Evolutionary conservation across 2,329 filamentous ascomycete species (phyloP).

Genomic region (Cladorrhinum sp.): DNA sequence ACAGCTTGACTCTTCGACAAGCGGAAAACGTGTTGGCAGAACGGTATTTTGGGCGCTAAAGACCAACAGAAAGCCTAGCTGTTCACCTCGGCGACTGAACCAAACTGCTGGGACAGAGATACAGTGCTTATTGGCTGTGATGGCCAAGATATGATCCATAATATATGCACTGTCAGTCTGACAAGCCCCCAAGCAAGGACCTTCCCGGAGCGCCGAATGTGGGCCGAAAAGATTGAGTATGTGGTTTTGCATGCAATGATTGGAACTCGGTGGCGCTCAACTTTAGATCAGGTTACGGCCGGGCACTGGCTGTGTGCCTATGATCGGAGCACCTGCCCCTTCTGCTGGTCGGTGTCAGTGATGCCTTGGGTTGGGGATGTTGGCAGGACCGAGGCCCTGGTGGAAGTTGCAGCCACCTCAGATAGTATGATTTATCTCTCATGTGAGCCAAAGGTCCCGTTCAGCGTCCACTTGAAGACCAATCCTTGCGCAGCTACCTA

Average conservation of each 20-base stretch:
- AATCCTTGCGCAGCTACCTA: background rate
- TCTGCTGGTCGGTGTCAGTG: background rate
- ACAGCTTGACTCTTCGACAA: background rate
- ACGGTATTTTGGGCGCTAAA: background rate
- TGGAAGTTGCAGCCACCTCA: background rate
- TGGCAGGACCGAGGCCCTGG: background rate
- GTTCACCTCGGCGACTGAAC: constrained; percentile 7
- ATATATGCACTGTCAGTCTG: background rate
- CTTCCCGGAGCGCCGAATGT: background rate
- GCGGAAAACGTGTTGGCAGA: background rate
- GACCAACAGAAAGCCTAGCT: constrained; percentile 1
- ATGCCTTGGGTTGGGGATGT: background rate
- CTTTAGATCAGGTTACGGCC: background rate
- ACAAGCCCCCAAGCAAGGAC: background rate
- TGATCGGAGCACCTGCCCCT: background rate
- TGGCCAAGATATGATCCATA: background rate
- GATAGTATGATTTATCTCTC: constrained; percentile 12
- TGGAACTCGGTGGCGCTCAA: background rate
- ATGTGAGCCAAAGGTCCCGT: constrained; percentile 2
- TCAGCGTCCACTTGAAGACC: background rate
- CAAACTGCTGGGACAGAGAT: background rate
- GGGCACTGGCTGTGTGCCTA: background rate
- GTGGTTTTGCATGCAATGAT: background rate
- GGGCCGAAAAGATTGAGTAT: background rate
- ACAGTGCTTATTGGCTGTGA: background rate